Evolutionary conservation across 2,329 filamentous ascomycete species (phyloP), one percentile per base, ranked within the genome.

Genomic region (Stachybotrys chlorohalonatus): DNA sequence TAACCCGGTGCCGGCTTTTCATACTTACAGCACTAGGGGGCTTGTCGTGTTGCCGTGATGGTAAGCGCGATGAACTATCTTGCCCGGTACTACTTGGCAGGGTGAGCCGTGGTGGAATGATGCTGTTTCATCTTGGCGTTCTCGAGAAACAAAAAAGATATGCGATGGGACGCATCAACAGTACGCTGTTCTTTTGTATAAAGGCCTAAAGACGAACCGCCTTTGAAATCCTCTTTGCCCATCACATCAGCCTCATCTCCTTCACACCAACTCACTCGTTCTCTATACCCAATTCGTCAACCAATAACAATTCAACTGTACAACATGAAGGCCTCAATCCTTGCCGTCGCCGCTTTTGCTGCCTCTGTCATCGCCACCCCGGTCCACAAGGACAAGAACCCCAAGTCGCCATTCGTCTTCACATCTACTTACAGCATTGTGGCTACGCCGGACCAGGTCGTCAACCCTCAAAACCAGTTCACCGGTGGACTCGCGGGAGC

Each of bases 371-470:
- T 16, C 15, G 46, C 46, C 2, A 16, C 46, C 9, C 15, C 46
- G 7, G 17, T 47, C 17, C 46, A n/a, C 46, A 47, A 16, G 39
- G n/a, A 45, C 11, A 11, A 45, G 46, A 9, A 47, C 8, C 17
- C 46, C 17, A n/a, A 24, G 46, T 47, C 46, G 17, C 46, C 46
- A 13, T 70, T 70, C 57, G 52, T 55, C 57, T 82, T 80, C 68
- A 79, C 78, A 55, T 76, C 74, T 16, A 75, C 71, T 55, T 80
- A 74, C 68, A 60, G 70, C 47, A 66, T 81, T 55, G 63, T 71
- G 48, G 78, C 79, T 15, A 74, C 68, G 5, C 77, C 77, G 1
- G 69, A 76, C 47, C 69, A 81, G 59, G 77, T 81, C 55, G 73
- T 79, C 58, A 70, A 76, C 57, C 64, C 64, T 50, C 70, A 69